Evolutionary conservation across 169 alveolate genomes (phyloP), one percentile per base, ranked within the genome.

Genomic region (Plasmodium knowlesi): DNA sequence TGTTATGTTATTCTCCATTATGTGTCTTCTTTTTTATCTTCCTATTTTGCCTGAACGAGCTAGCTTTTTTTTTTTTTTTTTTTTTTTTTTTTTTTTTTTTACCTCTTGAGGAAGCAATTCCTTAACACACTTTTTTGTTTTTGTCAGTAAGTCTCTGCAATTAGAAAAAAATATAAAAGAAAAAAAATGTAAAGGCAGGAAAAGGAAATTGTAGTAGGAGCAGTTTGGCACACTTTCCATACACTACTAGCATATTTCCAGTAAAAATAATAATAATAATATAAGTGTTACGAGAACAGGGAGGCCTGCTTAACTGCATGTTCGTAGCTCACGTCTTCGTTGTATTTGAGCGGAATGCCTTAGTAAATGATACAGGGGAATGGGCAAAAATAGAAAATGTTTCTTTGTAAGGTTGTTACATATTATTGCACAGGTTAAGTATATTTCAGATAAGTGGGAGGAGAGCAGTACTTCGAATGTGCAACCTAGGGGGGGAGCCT

Each of bases 291-390:
- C 93, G 85, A 86, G 73, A 86, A 86, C 80, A 86, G 79, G 78
- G 93, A 86, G 28, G 93, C 93, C 32, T 86, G 93, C 54, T 86
- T 86, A 78, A 86, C 93, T n/a, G 93, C 93, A 41, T 74, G 85
- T 32, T 86, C 83, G 54, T 86, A 86, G 30, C 61, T 73, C 46
- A 78, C 93, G 25, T 86, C 93, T 74, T 86, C 93, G 73, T 86
- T 86, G 41, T 86, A 86, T 53, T 86, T 86, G 16, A 86, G 57
- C 28, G 93, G 93, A 19, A 86, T 86, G 25, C 93, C 93, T 86
- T 86, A 22, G n/a, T 22, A 67, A 25, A 12, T 67, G 34, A 16
- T 67, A 28, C 16, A 5, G 76, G 14, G n/a, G 12, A 67, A 67
- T 6, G 76, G 30, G 76, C 1, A 5, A 19, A 67, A 67, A 67